phyloP scores from a whole-genome alignment of 306 rosid species.

The Rosa chinensis region DNA sequence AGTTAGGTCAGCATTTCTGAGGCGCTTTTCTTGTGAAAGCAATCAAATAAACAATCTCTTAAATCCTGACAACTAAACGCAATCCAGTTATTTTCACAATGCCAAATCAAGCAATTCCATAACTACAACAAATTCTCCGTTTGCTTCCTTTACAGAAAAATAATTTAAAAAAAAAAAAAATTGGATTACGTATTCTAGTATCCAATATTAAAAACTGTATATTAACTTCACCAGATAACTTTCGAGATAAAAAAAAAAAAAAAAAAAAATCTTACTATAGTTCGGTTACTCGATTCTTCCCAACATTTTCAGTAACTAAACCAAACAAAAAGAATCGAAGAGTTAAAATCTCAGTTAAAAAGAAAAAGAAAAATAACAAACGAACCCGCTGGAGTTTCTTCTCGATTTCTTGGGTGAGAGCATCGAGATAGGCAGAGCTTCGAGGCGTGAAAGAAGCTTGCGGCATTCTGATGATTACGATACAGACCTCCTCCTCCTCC shows the following conservation, averaged over 20 bases:
- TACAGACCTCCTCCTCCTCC: neutral
- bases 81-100: neutral
- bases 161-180: neutral
- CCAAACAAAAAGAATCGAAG: neutral
- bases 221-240: neutral
- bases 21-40: neutral
- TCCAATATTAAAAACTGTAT: neutral
- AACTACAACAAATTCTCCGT: neutral
- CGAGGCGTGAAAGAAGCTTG: constrained; percentile 49
- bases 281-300: neutral
- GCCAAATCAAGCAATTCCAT: constrained; percentile 9
- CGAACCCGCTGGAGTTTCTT: constrained; percentile 91
- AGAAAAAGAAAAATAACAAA: neutral
- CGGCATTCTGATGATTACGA: constrained; percentile 46
- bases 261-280: neutral
- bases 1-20: neutral
- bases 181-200: neutral
- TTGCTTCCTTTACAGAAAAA: neutral
- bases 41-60: neutral
- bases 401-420: constrained; percentile 79
- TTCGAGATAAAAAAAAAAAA: neutral
- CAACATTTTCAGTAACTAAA: constrained; percentile 12
- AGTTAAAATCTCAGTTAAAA: neutral
- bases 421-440: constrained; percentile 73
- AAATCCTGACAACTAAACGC: neutral